A percentile compares a stretch with the other conserved stretches of the same genome.
These are phyloP conservation scores for Auriscalpium vulgare DNA, from an alignment of 768 basidiomycete species.

Conservation along the genomic window DNA sequence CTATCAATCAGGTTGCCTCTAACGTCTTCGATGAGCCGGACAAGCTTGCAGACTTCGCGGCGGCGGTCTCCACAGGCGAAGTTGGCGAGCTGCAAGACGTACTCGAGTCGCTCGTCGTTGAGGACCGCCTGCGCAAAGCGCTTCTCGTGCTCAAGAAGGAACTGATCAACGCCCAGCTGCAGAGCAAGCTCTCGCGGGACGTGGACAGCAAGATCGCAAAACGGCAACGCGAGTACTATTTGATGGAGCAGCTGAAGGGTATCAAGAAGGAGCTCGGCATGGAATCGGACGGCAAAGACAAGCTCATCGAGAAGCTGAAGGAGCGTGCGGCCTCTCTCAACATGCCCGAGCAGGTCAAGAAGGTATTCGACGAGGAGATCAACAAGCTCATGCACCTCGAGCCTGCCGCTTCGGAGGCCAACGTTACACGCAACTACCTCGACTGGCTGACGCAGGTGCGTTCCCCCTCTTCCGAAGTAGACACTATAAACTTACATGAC, in stretches of 20 bases:
- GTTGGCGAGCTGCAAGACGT: conserved; percentile 90
- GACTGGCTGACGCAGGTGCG: conserved; percentile 83
- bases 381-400: conserved; percentile 85
- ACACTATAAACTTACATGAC: not conserved
- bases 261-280: conserved; percentile 96
- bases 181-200: conserved; percentile 85
- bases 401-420: conserved; percentile 86
- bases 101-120: conserved; percentile 76
- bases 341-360: conserved; percentile 85
- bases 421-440: conserved; percentile 89
- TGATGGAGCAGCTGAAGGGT: conserved; percentile 94
- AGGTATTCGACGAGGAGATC: conserved; percentile 95
- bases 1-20: conserved; percentile 83
- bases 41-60: conserved; percentile 94
- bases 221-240: conserved; percentile 87
- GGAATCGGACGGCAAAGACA: conserved; percentile 93
- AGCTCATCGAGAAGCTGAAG: conserved; percentile 86
- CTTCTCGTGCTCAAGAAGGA: conserved; percentile 95
- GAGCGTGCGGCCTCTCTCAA: conserved; percentile 73
- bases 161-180: conserved; percentile 92
- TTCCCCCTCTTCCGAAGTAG: conserved; percentile 1
- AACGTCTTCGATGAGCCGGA: conserved; percentile 98
- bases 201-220: conserved; percentile 95
- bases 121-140: conserved; percentile 85
- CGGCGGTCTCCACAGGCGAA: conserved; percentile 91